Evolutionary conservation across 2,329 filamentous ascomycete species (phyloP).

Genomic region (Amesomyces nigricolor): DNA sequence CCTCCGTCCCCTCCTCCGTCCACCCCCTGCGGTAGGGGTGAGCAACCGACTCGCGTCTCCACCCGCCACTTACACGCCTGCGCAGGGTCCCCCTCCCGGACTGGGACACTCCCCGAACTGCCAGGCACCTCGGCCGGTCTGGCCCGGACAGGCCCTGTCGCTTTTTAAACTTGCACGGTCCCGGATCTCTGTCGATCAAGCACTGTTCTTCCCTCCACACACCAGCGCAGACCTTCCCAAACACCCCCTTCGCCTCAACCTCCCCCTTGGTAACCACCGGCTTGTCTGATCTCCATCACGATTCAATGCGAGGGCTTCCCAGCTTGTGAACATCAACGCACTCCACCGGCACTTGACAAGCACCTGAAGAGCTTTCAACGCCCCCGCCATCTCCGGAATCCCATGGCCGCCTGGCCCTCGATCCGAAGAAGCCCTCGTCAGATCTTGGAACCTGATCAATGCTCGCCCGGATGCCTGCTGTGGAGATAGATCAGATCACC

Average conservation of each 20-base stretch:
- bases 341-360: background rate
- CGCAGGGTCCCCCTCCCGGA: conserved; percentile 3
- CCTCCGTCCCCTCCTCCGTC: background rate
- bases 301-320: conserved; percentile 25
- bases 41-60: conserved; percentile 1
- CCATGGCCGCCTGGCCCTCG: conserved; percentile 23
- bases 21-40: background rate
- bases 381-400: conserved; percentile 10
- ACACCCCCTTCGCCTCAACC: conserved; percentile 34
- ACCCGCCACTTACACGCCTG: conserved; percentile 13
- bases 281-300: conserved; percentile 31
- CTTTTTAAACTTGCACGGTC: conserved; percentile 41
- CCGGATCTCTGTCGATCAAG: conserved; percentile 35
- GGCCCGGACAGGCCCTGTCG: conserved; percentile 29
- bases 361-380: conserved; percentile 3
- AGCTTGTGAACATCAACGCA: conserved; percentile 7
- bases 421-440: conserved; percentile 15
- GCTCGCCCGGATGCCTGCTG: conserved; percentile 50
- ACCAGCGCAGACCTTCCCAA: conserved; percentile 24
- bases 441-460: conserved; percentile 29
- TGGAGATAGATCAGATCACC: conserved; percentile 47
- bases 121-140: conserved; percentile 14
- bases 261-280: conserved; percentile 28
- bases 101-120: conserved; percentile 1
- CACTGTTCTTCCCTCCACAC: conserved; percentile 31